A percentile compares a stretch with the other conserved stretches of the same genome.
Conservation (phyloP, 768 basidiomycete genomes). For the Leccinum disarticulatum region DNA sequence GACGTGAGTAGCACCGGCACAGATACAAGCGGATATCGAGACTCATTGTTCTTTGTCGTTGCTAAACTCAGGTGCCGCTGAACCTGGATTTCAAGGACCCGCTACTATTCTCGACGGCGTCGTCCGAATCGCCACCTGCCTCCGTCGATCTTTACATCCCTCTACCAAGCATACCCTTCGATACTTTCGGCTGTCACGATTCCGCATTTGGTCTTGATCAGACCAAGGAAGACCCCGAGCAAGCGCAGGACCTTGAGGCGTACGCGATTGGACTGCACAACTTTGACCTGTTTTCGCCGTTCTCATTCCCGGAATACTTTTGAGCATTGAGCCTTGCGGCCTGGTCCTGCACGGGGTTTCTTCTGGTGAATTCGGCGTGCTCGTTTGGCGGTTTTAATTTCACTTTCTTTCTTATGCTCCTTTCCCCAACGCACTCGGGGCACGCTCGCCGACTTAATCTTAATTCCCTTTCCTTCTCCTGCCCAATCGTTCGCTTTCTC, state of each 20-base stretch:
- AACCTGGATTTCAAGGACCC: constrained; percentile 3
- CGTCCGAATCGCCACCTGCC: constrained; percentile 2
- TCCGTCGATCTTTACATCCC: constrained; percentile 3
- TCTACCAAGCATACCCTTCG: constrained; percentile 1
- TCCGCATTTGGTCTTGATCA: constrained; percentile 3
- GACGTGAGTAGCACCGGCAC: constrained; percentile 9
- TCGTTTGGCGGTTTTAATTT: not conserved
- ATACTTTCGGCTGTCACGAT: constrained; percentile 4
- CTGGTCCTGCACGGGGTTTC: not conserved
- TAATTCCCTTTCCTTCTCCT: not conserved
- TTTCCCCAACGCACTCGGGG: not conserved
- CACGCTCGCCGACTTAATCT: not conserved
- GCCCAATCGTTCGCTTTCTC: not conserved
- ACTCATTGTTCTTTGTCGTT: constrained; percentile 1
- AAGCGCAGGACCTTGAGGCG: constrained; percentile 29
- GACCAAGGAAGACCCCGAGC: constrained; percentile 23
- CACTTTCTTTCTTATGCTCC: not conserved
- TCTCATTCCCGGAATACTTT: constrained; percentile 19
- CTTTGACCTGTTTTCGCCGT: constrained; percentile 24
- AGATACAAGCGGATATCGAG: not conserved
- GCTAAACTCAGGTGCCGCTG: not conserved
- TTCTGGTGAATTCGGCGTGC: not conserved
- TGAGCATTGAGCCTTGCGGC: constrained; percentile 14
- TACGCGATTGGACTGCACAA: constrained; percentile 31
- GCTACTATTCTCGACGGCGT: not conserved